A percentile compares a stretch with the other conserved stretches of the same genome.
Conservation (phyloP, 352 stramenopile genomes). For the Globisporangium ultimum region DNA sequence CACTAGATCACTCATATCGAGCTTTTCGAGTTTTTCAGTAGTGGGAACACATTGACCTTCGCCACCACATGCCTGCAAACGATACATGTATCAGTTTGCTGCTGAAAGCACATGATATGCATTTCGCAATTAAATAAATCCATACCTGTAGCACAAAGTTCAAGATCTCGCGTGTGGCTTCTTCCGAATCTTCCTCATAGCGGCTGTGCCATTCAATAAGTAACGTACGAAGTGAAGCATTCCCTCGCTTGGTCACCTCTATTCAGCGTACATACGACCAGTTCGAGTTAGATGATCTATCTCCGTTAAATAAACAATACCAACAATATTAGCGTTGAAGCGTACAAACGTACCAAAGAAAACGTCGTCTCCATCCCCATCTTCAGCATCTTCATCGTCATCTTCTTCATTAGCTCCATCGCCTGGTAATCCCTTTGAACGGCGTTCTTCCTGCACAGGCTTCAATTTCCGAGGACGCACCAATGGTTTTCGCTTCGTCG, state of each 20-base stretch:
- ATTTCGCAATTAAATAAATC: neutral
- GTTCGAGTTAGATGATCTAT: neutral
- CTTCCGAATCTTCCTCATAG: constrained; percentile 56
- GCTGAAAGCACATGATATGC: neutral
- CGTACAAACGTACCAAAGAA: constrained; percentile 5
- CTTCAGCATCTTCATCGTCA: constrained; percentile 16
- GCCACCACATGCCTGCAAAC: constrained; percentile 48
- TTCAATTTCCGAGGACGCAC: constrained; percentile 30
- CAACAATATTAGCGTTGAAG: neutral
- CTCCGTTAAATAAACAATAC: constrained; percentile 1
- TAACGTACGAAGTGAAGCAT: constrained; percentile 46
- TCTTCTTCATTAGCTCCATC: constrained; percentile 17
- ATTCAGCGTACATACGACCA: neutral
- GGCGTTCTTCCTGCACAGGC: constrained; percentile 17
- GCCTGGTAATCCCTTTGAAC: constrained; percentile 9
- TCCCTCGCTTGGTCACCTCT: constrained; percentile 61
- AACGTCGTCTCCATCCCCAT: constrained; percentile 4
- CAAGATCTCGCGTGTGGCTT: constrained; percentile 62
- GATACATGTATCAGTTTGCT: neutral
- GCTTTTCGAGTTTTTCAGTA: constrained; percentile 48
- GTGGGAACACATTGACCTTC: constrained; percentile 43
- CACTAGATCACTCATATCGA: constrained; percentile 73
- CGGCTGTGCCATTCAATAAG: constrained; percentile 65
- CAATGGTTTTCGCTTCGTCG: constrained; percentile 14
- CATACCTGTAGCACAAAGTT: constrained; percentile 68